phyloP scores from a whole-genome alignment of 2,329 filamentous ascomycete genomes.

The Mycosphaerelloides madeirae region DNA sequence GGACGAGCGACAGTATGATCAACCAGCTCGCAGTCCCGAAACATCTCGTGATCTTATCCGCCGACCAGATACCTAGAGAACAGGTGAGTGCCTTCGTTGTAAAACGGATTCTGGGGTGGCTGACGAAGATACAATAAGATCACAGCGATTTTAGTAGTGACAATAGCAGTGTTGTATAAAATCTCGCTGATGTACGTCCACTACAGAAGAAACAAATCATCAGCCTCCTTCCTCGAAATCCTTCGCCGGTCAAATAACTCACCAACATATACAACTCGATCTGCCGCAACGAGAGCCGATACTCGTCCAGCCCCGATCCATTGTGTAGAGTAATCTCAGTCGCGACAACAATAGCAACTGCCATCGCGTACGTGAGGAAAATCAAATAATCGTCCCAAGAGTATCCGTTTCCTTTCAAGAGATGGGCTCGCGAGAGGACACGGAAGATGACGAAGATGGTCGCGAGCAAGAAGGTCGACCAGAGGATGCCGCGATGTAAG shows the following conservation, averaged over 20 bases:
- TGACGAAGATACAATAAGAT: constrained; percentile 16
- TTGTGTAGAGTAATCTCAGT: constrained; percentile 10
- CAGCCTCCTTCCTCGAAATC: neutral
- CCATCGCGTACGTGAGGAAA: constrained; percentile 10
- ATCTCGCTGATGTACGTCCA: constrained; percentile 19
- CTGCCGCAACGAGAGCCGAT: neutral
- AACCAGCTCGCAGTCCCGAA: constrained; percentile 17
- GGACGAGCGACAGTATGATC: constrained; percentile 10
- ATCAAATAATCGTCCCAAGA: constrained; percentile 19
- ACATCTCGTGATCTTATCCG: constrained; percentile 13
- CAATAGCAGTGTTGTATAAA: constrained; percentile 16
- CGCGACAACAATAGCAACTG: constrained; percentile 8
- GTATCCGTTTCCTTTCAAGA: constrained; percentile 15
- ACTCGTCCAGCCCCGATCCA: constrained; percentile 6
- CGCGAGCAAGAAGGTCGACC: constrained; percentile 13
- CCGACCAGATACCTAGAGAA: constrained; percentile 14
- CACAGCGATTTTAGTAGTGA: constrained; percentile 17
- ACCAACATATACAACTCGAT: constrained; percentile 4
- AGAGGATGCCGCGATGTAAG: constrained; percentile 12
- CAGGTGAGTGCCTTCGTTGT: neutral
- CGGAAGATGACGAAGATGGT: constrained; percentile 14
- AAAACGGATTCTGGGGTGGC: neutral
- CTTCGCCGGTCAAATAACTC: neutral
- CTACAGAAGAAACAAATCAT: neutral
- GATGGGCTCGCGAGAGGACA: constrained; percentile 12